These are phyloP conservation scores for rapeseed (Brassica napus) DNA, from an alignment of 345 rosid genomes.

Conservation along the genomic window Da-Ae NC_063436.1:13859501-13860000, in stretches of 20 bases:
- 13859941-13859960: slow-evolving; percentile 68
- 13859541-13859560: slow-evolving; percentile 62
- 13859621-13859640: slow-evolving; percentile 86
- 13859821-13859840: neutral
- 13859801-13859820: slow-evolving; percentile 14
- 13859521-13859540: slow-evolving; percentile 76
- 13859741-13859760: slow-evolving; percentile 54
- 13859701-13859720: slow-evolving; percentile 80
- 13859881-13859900: neutral
- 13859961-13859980: neutral
- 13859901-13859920: slow-evolving; percentile 13
- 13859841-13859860: neutral
- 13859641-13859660: slow-evolving; percentile 83
- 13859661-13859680: slow-evolving; percentile 80
- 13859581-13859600: slow-evolving; percentile 79
- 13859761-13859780: slow-evolving; percentile 57
- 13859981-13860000: slow-evolving; percentile 20
- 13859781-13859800: neutral
- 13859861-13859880: neutral
- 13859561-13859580: slow-evolving; percentile 73
- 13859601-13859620: slow-evolving; percentile 60
- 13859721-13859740: slow-evolving; percentile 58
- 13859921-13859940: slow-evolving; percentile 63
- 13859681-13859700: slow-evolving; percentile 86
- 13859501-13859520: slow-evolving; percentile 87